Conservation (phyloP, 129 eudicot genomes). For the Lactuca sativa region DNA sequence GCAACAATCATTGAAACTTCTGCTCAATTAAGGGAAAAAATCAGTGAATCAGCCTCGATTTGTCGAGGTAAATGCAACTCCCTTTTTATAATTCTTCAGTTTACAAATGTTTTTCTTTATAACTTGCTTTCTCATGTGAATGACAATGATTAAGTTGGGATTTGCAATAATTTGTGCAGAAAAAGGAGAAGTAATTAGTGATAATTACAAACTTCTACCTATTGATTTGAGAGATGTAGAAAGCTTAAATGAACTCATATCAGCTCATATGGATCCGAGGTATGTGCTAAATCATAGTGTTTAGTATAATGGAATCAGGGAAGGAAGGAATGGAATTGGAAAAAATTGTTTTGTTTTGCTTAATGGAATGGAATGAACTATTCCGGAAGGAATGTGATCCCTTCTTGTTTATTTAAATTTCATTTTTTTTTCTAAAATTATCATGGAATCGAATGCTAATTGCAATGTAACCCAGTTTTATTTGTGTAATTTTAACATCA, state of each 20-base stretch:
- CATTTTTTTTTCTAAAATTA: too few relatives aligned
- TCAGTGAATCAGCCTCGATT: conserved; percentile 69
- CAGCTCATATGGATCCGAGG: conserved; percentile 88
- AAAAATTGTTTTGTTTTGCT: too few relatives aligned
- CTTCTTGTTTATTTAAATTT: too few relatives aligned
- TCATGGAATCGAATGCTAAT: too few relatives aligned
- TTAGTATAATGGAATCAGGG: too few relatives aligned
- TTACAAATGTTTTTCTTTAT: conserved; percentile 11
- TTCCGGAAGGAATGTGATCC: too few relatives aligned
- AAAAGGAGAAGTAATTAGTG: conserved; percentile 76
- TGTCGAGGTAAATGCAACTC: conserved; percentile 58
- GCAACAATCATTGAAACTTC: conserved; percentile 76
- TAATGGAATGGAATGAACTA: too few relatives aligned
- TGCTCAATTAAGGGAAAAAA: conserved; percentile 59
- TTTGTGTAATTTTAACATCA: too few relatives aligned
- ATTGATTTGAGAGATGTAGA: conserved; percentile 83
- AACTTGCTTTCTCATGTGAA: too few relatives aligned
- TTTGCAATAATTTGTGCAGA: conserved; percentile 48
- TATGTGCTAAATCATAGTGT: conserved; percentile 27
- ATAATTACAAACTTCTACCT: conserved; percentile 90
- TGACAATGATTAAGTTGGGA: conserved; percentile 4
- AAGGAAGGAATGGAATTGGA: too few relatives aligned
- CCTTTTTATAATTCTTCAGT: conserved; percentile 7
- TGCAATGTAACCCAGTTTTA: too few relatives aligned
- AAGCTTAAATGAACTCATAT: conserved; percentile 65